Evolutionary conservation across 2,329 filamentous ascomycete species (phyloP), one percentile per base, ranked within the genome.

Genomic region (Diaporthe aspalathi): DNA sequence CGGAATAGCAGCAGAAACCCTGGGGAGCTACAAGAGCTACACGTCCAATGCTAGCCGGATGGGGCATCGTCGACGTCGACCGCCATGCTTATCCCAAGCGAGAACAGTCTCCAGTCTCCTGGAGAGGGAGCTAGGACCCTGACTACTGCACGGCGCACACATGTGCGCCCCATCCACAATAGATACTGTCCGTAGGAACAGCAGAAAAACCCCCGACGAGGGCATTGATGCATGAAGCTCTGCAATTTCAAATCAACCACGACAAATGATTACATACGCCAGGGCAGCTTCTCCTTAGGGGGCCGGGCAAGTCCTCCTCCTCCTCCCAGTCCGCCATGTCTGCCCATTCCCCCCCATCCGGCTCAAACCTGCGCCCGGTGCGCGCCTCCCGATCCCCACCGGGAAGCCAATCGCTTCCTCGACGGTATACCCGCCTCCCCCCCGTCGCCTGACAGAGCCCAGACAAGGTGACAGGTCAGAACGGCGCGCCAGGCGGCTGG

Each of bases 191-290:
- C 12, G 12, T 32, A 16, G 60, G 12, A 38, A 16, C 43, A 65
- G 27, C n/a, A 65, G 20, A 65, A 65, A 65, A 65, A 38, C 27
- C 45, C 45, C 60, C 60, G 60, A 57, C 27, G 20, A 40, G 57
- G 57, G 71, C 68, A 71, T 73, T 63, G 50, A 73, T 73, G 71
- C 71, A 73, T 73, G 63, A 73, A 68, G 27, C 60, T 71, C 50
- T 62, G 68, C 68, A 71, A 73, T 71, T 63, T 71, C 68, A 65
- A 40, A 67, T 27, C 38, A 27, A 50, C 40, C 52, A 57, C 52
- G 45, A 49, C 40, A 38, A 49, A 57, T 57, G 52, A 50, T 56
- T 50, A 65, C 60, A 65, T 65, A 65, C 60, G 9, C 60, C 29
- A 38, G 29, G n/a, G 17, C 29, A 50, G 60, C 60, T 38, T 24